Evolutionary conservation across 306 rosid species (phyloP).

Genomic region (Casuarina cunninghamiana): DNA sequence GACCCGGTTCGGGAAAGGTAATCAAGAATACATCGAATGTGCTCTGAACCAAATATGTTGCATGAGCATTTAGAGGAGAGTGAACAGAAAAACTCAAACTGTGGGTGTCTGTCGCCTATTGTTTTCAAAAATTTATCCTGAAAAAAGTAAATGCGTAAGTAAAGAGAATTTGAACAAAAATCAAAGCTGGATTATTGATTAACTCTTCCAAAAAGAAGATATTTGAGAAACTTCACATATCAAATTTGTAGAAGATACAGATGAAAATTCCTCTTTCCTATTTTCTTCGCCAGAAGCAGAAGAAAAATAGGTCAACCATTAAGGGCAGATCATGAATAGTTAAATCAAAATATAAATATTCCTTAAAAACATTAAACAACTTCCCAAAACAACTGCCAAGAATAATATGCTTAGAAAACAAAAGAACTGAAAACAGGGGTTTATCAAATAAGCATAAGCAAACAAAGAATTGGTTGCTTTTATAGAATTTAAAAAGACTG

Average conservation of each 20-base stretch:
- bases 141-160: constrained; percentile 14
- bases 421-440: background rate
- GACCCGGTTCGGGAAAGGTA: constrained; percentile 40
- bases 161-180: background rate
- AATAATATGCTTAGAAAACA: background rate
- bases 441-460: background rate
- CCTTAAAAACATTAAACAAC: background rate
- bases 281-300: background rate
- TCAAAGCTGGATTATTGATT: background rate
- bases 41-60: constrained; percentile 76
- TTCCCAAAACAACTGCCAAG: background rate
- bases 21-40: constrained; percentile 54
- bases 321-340: background rate
- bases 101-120: constrained; percentile 55
- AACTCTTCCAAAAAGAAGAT: background rate
- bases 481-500: background rate
- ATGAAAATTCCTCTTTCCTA: background rate
- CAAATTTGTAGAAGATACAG: background rate
- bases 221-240: background rate
- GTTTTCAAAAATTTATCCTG: constrained; percentile 69
- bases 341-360: background rate
- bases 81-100: constrained; percentile 60
- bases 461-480: background rate
- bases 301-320: background rate
- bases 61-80: constrained; percentile 79